Evolutionary conservation across 2,329 filamentous ascomycete genomes (phyloP).

Genomic region (Trichoderma citrinoviride): DNA sequence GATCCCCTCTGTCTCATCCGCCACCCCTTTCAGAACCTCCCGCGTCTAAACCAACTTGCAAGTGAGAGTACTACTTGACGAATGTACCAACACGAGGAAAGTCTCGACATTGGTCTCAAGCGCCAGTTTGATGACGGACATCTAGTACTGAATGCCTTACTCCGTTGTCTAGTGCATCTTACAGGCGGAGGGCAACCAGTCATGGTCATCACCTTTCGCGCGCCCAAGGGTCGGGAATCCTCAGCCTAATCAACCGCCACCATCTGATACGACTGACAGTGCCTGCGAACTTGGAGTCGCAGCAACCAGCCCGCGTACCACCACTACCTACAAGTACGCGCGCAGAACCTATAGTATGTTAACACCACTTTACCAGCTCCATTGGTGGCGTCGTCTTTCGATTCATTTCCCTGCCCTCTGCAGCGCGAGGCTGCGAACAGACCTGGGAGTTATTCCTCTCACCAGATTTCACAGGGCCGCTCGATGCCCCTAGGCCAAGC

Average conservation of each 20-base stretch:
- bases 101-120: neutral
- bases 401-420: neutral
- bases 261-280: neutral
- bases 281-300: neutral
- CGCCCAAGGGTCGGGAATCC: neutral
- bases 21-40: neutral
- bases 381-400: slow-evolving; percentile 12
- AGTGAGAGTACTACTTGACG: too few species aligned
- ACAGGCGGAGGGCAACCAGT: neutral
- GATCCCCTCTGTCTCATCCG: slow-evolving; percentile 14
- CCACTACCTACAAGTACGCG: neutral
- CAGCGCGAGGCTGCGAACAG: slow-evolving; percentile 10
- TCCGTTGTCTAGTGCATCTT: neutral
- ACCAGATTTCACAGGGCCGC: neutral
- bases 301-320: neutral
- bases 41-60: neutral
- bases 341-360: too few species aligned
- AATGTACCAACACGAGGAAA: neutral
- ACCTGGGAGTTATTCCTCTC: neutral
- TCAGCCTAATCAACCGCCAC: neutral
- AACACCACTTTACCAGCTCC: neutral
- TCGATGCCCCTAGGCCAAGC: neutral
- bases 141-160: neutral
- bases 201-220: neutral
- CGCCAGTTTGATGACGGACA: neutral